These are phyloP conservation scores for Evernia prunastri DNA, from an alignment of 495 filamentous ascomycete species.

Conservation along the genomic window DNA sequence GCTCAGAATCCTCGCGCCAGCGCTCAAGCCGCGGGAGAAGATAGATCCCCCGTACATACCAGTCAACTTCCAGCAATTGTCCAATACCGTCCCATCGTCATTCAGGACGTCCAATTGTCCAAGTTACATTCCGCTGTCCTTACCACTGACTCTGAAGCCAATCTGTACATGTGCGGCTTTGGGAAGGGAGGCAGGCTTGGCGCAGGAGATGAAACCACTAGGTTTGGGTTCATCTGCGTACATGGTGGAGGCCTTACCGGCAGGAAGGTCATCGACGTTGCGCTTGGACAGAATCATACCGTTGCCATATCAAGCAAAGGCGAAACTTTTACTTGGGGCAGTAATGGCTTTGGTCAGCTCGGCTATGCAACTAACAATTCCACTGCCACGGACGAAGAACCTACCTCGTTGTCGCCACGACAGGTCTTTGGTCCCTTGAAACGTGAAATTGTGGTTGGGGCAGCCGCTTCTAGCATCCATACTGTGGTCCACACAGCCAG, in stretches of 20 bases:
- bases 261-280: constrained; percentile 62
- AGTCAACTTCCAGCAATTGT: constrained; percentile 60
- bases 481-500: constrained; percentile 78
- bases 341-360: constrained; percentile 77
- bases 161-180: constrained; percentile 89
- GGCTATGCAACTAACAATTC: constrained; percentile 59
- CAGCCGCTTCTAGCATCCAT: constrained; percentile 86
- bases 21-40: background rate
- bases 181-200: constrained; percentile 86
- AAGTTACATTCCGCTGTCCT: constrained; percentile 89
- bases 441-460: constrained; percentile 71
- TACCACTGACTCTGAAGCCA: constrained; percentile 83
- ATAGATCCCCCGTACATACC: background rate
- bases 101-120: constrained; percentile 74
- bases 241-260: constrained; percentile 64
- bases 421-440: constrained; percentile 91
- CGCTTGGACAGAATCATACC: constrained; percentile 85
- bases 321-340: constrained; percentile 88
- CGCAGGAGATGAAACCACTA: constrained; percentile 80
- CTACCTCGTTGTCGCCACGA: constrained; percentile 69
- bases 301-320: constrained; percentile 75
- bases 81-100: constrained; percentile 58
- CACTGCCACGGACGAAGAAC: constrained; percentile 38
- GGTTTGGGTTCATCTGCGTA: constrained; percentile 76
- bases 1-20: constrained; percentile 22